phyloP scores from a whole-genome alignment of 2,329 filamentous ascomycete genomes.

The Dactylellina leptospora region DNA sequence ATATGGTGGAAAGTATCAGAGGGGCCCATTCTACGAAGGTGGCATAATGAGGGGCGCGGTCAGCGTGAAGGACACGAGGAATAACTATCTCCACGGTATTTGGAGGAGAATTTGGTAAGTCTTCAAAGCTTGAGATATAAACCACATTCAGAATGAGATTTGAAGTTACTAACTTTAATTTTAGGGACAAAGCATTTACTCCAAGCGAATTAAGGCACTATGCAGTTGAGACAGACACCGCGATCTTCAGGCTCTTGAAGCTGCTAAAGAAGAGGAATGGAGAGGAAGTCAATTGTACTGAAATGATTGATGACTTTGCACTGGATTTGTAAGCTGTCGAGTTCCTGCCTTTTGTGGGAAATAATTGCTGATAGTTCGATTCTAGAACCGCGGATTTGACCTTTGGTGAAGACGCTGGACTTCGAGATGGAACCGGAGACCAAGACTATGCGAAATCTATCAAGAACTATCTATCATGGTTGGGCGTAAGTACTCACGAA shows the following conservation, averaged over 20 bases:
- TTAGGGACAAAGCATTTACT: constrained; percentile 33
- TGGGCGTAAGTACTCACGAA: constrained; percentile 27
- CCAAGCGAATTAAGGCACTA: constrained; percentile 29
- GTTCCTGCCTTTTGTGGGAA: not conserved
- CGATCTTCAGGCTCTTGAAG: constrained; percentile 23
- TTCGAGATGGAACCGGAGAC: constrained; percentile 28
- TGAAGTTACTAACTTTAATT: not conserved
- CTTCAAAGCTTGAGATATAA: not conserved
- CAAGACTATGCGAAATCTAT: constrained; percentile 13
- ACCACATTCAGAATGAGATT: not conserved
- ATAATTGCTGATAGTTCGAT: not conserved
- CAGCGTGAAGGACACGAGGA: constrained; percentile 33
- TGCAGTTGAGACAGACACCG: constrained; percentile 18
- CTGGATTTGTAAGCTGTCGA: constrained; percentile 31
- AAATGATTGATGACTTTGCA: constrained; percentile 37
- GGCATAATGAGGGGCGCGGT: constrained; percentile 31
- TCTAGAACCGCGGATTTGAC: constrained; percentile 25
- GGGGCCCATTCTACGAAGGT: constrained; percentile 35
- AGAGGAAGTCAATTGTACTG: constrained; percentile 21
- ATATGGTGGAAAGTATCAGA: constrained; percentile 36
- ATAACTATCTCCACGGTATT: constrained; percentile 36
- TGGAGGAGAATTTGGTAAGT: constrained; percentile 47
- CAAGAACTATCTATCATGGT: constrained; percentile 36
- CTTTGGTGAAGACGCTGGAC: constrained; percentile 33
- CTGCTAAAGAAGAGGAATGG: constrained; percentile 29